Evolutionary conservation across 2,329 filamentous ascomycete species (phyloP), one percentile per base, ranked within the genome.

Genomic region (Aspergillus quadrilineatus): DNA sequence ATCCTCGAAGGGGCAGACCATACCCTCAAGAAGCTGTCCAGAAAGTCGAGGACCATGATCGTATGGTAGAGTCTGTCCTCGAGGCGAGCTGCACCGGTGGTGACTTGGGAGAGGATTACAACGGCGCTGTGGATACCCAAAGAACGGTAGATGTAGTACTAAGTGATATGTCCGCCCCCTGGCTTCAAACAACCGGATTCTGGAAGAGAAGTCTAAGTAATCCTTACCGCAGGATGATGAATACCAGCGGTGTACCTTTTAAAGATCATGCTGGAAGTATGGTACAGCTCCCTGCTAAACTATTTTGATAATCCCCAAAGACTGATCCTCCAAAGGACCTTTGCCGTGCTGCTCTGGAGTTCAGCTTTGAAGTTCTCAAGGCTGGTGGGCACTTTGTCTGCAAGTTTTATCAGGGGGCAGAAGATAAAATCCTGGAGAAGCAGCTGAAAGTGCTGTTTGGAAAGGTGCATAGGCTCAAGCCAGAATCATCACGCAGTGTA

Each of bases 91-190:
- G 34, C 8, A 22, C 36, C 12, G 5, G 34, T 22, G 53, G 17
- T 41, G 17, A 4, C 14, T n/a, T n/a, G 12, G 29, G 26, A 43
- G 17, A 45, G 15, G 10, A 10, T 26, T 32, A 14, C 22, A n/a
- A 37, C 46, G 17, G 28, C 34, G n/a, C 15, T 39, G 5, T 22
- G 5, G 46, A 45, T 17, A 22, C 17, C 8, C 34, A 37, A 60
- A 82, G 82, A 68, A 84, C 84, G 69, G 92, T 97, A 63, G 90
- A 97, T 77, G 85, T 99, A 70, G 90, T 99, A 72, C 80, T 99
- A 72, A 96, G 91, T 85, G 94, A 99, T 84, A 99, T 99, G 94
- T 99, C 87, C 85, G 93, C 83, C 82, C 92, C 94, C 88, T 97
- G 92, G 92, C 82, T 86, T 68, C 89, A 90, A 79, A 89, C 84